phyloP scores from a whole-genome alignment of 257 asterid genomes.

The Solanum acaule region DNA sequence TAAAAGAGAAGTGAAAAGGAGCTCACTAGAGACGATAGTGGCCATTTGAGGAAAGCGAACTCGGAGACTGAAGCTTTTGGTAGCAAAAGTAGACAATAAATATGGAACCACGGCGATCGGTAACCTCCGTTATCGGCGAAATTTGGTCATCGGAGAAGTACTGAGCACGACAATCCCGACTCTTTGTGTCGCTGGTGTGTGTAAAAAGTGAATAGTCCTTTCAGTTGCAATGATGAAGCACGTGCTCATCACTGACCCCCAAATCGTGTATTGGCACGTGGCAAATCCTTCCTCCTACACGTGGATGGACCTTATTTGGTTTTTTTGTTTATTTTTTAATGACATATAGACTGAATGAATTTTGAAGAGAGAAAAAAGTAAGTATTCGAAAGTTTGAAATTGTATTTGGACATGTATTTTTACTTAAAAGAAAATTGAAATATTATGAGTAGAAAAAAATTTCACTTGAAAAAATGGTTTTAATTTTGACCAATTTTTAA shows the following conservation, averaged over 20 bases:
- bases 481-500: too few species aligned
- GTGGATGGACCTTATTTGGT: background rate
- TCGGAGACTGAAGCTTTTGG: background rate
- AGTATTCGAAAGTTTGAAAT: background rate
- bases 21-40: background rate
- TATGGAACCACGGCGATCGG: background rate
- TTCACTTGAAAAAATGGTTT: background rate
- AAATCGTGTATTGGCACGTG: background rate
- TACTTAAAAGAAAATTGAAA: background rate
- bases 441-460: background rate
- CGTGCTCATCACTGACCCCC: background rate
- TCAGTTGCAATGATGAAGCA: background rate
- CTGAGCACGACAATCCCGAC: background rate
- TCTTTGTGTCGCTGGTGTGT: background rate
- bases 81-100: background rate
- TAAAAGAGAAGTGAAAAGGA: background rate
- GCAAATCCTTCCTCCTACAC: background rate
- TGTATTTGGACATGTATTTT: background rate
- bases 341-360: background rate
- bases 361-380: background rate
- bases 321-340: background rate
- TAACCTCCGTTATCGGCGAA: background rate
- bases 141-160: background rate
- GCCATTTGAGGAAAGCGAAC: background rate
- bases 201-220: background rate